Percentiles rank a stretch among this genome's conserved stretches.
Conservation (phyloP, 176 grass and related monocot species). For the Poa annua region DNA sequence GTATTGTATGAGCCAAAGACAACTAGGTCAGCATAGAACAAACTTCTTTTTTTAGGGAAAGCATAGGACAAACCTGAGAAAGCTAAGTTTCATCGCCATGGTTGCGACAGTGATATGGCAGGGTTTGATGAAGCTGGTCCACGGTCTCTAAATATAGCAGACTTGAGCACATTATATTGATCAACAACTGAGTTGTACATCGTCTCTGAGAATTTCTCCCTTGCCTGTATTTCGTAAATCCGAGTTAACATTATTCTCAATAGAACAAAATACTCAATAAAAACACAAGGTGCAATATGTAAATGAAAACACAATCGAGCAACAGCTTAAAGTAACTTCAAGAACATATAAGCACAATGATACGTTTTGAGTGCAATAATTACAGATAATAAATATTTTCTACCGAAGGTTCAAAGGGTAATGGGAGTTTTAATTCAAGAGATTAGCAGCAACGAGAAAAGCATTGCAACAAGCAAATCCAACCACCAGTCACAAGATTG, state of each 20-base stretch:
- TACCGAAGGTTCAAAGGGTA: no score
- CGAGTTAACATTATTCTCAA: background rate
- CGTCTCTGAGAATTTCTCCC: slow-evolving; percentile 56
- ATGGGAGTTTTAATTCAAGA: no score
- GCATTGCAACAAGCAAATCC: no score
- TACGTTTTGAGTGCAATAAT: slow-evolving; percentile 13
- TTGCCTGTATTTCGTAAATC: slow-evolving; percentile 59
- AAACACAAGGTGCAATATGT: background rate
- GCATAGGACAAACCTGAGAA: slow-evolving; percentile 40
- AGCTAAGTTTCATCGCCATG: slow-evolving; percentile 60
- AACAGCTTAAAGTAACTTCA: slow-evolving; percentile 22
- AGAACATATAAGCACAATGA: slow-evolving; percentile 10
- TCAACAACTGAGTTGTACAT: slow-evolving; percentile 71
- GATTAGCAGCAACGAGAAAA: no score
- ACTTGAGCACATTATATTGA: slow-evolving; percentile 79
- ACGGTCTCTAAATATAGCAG: slow-evolving; percentile 63
- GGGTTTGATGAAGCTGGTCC: slow-evolving; percentile 57
- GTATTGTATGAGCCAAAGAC: slow-evolving; percentile 24
- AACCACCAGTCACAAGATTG: no score
- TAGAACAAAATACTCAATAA: slow-evolving; percentile 18
- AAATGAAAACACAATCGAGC: slow-evolving; percentile 11
- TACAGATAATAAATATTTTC: background rate
- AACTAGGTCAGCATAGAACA: slow-evolving; percentile 28
- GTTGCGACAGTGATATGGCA: slow-evolving; percentile 76
- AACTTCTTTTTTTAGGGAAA: background rate